Percentiles rank a stretch among this genome's conserved stretches.
phyloP scores from a whole-genome alignment of 2,329 filamentous ascomycete genomes.

The Aaosphaeria arxii region DNA sequence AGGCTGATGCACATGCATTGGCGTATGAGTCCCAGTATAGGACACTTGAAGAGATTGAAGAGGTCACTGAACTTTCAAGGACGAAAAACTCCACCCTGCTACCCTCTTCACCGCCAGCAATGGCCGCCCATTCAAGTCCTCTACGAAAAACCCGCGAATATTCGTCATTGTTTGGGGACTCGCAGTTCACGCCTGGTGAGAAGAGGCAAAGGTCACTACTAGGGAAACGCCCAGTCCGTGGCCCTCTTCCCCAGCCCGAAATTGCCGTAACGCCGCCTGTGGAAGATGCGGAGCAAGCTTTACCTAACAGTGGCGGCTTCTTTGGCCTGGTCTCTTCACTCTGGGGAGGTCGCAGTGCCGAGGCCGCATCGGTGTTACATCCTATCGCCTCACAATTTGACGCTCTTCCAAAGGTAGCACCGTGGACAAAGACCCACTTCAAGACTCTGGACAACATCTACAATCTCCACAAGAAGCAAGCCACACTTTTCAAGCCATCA shows the following conservation, averaged over 20 bases:
- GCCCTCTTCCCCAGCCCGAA: too few species aligned
- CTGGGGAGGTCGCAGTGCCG: slow-evolving; percentile 6
- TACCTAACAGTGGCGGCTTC: slow-evolving; percentile 4
- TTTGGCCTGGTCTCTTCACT: slow-evolving; percentile 17
- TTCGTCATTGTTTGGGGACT: slow-evolving; percentile 9
- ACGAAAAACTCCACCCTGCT: slow-evolving; percentile 14
- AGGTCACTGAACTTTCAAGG: slow-evolving; percentile 33
- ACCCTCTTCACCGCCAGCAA: slow-evolving; percentile 19
- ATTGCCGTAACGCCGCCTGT: too few species aligned
- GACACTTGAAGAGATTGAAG: slow-evolving; percentile 28
- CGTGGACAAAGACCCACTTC: slow-evolving; percentile 42
- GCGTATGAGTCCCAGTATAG: slow-evolving; percentile 32
- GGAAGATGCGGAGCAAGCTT: neutral
- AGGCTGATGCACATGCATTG: slow-evolving; percentile 31
- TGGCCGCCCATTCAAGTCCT: slow-evolving; percentile 15
- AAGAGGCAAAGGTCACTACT: too few species aligned
- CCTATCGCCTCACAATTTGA: slow-evolving; percentile 22
- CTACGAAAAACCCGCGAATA: slow-evolving; percentile 13
- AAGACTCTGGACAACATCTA: slow-evolving; percentile 36
- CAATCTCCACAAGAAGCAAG: slow-evolving; percentile 27
- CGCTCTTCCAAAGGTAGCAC: slow-evolving; percentile 31
- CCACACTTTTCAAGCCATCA: slow-evolving; percentile 28
- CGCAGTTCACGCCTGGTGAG: too few species aligned
- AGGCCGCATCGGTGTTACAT: slow-evolving; percentile 16
- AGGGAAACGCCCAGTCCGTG: too few species aligned